These are phyloP conservation scores for Diplodia corticola DNA, from an alignment of 2,329 filamentous ascomycete genomes.

Conservation along the genomic window DNA sequence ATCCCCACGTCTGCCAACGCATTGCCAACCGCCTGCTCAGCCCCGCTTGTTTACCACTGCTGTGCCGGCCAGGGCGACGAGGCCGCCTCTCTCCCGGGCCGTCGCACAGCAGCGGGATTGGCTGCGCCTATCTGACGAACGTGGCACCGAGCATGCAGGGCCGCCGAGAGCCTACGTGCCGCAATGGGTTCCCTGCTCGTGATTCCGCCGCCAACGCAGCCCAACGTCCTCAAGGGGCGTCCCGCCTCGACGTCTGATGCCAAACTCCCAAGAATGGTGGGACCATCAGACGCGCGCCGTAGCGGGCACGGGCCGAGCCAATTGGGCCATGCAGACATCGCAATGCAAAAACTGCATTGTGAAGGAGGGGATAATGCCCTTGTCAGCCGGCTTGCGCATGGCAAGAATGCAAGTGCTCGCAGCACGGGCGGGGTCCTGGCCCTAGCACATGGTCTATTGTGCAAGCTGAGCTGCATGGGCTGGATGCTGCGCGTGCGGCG, in stretches of 20 bases:
- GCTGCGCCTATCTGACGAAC: conserved; percentile 10
- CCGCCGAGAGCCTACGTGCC: conserved; percentile 7
- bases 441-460: neutral
- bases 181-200: neutral
- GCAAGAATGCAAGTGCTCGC: neutral
- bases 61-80: neutral
- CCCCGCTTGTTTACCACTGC: conserved; percentile 2
- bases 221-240: neutral
- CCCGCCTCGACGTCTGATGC: neutral
- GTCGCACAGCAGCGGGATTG: conserved; percentile 8
- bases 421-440: neutral
- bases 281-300: neutral
- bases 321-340: neutral
- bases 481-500: neutral
- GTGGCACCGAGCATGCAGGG: conserved; percentile 15
- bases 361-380: neutral
- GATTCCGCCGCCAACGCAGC: conserved; percentile 5
- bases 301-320: neutral
- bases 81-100: neutral
- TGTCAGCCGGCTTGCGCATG: neutral
- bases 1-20: conserved; percentile 14
- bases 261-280: neutral
- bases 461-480: neutral
- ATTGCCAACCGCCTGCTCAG: neutral
- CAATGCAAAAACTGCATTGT: conserved; percentile 10